Evolutionary conservation across 768 basidiomycete genomes (phyloP).

Genomic region (Phlegmacium glaucopus): DNA sequence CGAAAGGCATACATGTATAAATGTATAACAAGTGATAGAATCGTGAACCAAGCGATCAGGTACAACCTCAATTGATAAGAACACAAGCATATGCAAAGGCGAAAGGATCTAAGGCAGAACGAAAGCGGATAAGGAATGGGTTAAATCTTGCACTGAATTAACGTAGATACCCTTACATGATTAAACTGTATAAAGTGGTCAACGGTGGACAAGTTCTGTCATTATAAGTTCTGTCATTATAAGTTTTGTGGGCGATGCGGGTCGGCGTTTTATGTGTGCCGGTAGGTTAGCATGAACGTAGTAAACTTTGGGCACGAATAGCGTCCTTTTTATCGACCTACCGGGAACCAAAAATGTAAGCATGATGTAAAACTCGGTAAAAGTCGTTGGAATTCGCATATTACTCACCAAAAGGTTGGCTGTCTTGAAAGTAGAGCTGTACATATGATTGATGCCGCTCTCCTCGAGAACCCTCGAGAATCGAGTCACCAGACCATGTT

Average conservation of each 20-base stretch:
- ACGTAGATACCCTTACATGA: too few species aligned
- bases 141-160: too few species aligned
- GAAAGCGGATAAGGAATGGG: too few species aligned
- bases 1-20: too few species aligned
- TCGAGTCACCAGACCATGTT: conserved; percentile 73
- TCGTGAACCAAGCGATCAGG: too few species aligned
- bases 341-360: background rate
- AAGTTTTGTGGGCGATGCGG: background rate
- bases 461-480: conserved; percentile 72
- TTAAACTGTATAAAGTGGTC: too few species aligned
- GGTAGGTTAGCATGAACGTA: conserved; percentile 45
- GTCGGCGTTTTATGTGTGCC: background rate
- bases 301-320: conserved; percentile 49
- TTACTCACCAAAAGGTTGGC: conserved; percentile 68
- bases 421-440: conserved; percentile 80
- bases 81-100: too few species aligned
- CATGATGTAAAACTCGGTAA: background rate
- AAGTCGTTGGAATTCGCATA: background rate
- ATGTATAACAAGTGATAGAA: too few species aligned
- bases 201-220: too few species aligned
- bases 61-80: too few species aligned
- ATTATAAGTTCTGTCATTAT: too few species aligned
- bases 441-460: conserved; percentile 80
- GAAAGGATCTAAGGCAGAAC: too few species aligned
- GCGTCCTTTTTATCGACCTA: conserved; percentile 59